Percentiles rank a stretch among this genome's conserved stretches.
Conservation (phyloP, 2,329 filamentous ascomycete species). For the Paecilomyces dactylethromorphus region DNA sequence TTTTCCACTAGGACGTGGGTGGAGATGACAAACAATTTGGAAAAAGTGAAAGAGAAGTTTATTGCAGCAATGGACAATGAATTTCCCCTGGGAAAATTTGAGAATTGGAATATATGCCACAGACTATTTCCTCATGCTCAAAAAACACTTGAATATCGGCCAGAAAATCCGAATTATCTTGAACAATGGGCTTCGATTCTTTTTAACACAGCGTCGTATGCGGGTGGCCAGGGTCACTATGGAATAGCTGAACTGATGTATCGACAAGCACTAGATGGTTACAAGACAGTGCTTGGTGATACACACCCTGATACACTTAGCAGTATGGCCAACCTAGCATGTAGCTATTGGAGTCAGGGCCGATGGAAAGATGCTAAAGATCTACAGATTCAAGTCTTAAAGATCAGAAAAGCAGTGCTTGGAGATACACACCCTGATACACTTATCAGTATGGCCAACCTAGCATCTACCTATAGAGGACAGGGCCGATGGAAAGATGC, state of each 20-base stretch:
- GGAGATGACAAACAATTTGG: no score
- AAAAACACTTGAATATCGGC: no score
- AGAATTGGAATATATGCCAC: no score
- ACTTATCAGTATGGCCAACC: slow-evolving; percentile 8
- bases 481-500: slow-evolving; percentile 12
- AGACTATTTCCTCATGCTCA: no score
- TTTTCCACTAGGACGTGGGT: no score
- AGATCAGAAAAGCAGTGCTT: slow-evolving; percentile 9
- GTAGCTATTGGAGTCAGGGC: slow-evolving; percentile 7
- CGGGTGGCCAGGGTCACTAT: no score
- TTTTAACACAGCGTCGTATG: no score
- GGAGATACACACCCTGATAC: slow-evolving; percentile 18
- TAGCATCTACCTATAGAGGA: slow-evolving; percentile 6
- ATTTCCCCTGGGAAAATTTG: no score
- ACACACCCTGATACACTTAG: slow-evolving; percentile 12
- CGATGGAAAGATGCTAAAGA: slow-evolving; percentile 14
- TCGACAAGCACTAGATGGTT: slow-evolving; percentile 2
- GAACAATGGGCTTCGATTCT: no score
- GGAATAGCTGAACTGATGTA: not conserved
- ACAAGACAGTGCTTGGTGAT: slow-evolving; percentile 7
- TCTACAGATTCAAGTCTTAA: slow-evolving; percentile 10
- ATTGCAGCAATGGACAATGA: no score
- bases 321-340: slow-evolving; percentile 11
- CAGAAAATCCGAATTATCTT: no score
- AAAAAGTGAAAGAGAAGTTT: no score